Evolutionary conservation across 208 protist species (phyloP).

Genomic region (Crithidia fasciculata): DNA sequence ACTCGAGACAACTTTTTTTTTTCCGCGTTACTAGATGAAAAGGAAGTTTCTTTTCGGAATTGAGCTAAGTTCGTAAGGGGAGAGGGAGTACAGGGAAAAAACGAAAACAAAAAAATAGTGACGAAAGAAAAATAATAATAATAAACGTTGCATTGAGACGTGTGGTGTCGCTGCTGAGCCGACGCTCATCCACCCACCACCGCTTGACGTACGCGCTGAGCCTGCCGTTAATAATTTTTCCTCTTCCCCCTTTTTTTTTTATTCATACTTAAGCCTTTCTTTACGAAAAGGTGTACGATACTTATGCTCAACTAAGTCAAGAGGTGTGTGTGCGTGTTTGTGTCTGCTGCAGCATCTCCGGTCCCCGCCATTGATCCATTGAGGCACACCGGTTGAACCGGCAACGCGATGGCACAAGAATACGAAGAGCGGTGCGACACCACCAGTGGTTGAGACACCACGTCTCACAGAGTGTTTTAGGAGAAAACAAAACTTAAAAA

Average conservation of each 20-base stretch:
- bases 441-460: too few species aligned
- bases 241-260: not conserved
- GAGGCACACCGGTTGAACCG: too few species aligned
- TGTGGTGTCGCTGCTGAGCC: not conserved
- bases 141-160: not conserved
- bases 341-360: too few species aligned
- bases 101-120: not conserved
- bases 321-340: too few species aligned
- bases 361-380: too few species aligned
- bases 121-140: not conserved
- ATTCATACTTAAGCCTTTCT: not conserved
- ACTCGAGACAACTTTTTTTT: not conserved
- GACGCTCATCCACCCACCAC: not conserved
- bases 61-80: constrained; percentile 16
- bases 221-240: not conserved
- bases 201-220: not conserved
- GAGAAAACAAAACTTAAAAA: too few species aligned
- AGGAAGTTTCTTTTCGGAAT: not conserved
- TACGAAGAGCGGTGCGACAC: too few species aligned
- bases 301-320: too few species aligned
- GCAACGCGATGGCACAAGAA: too few species aligned
- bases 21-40: not conserved
- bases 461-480: too few species aligned
- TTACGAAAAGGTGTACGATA: too few species aligned
- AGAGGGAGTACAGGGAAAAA: not conserved